Evolutionary conservation across 345 rosid genomes (phyloP), one percentile per base, ranked within the genome.

Genomic region (Aquilaria yunnanensis): DNA sequence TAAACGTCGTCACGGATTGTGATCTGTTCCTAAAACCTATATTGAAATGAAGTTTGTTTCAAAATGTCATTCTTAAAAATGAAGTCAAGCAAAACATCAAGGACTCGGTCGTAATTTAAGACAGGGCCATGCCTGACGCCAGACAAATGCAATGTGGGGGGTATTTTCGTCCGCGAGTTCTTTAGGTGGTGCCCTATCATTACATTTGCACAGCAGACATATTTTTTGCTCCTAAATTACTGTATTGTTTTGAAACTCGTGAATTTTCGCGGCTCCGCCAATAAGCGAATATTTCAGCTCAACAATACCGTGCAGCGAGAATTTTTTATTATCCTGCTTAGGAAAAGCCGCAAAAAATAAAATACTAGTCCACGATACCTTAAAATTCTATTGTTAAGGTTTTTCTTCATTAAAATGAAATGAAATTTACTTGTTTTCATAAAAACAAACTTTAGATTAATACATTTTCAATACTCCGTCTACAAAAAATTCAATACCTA

Each of bases 231-330:
- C 45, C 9, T 32, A 32, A 61, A 52, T 33, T 47, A 43, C 23
- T 23, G 23, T 23, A 23, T 23, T 23, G 23, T 70, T 64, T 54
- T 60, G 60, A 70, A 70, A 53, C 4, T 60, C 65, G 71, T 51
- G 72, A 67, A 70, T 34, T 73, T 73, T 70, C 81, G 72, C 75
- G 73, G 81, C 75, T 61, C 59, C 43, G 61, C 64, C 57, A 67
- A 64, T 64, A 7, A 53, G 47, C 31, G 4, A 23, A 23, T 23
- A 23, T 23, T 23, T 23, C 23, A 23, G 23, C 23, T 23, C 23
- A 23, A 23, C 23, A 23, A 23, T 23, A 23, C 23, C 23, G 23
- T 23, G 23, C 23, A 0, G 23, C 23, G 23, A 23, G 23, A 23
- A 23, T 23, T 23, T 23, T 23, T 5, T 11, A 56, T 10, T 23